Evolutionary conservation across 2,329 filamentous ascomycete species (phyloP), one percentile per base, ranked within the genome.

Genomic region (Sarocladium strictum): DNA sequence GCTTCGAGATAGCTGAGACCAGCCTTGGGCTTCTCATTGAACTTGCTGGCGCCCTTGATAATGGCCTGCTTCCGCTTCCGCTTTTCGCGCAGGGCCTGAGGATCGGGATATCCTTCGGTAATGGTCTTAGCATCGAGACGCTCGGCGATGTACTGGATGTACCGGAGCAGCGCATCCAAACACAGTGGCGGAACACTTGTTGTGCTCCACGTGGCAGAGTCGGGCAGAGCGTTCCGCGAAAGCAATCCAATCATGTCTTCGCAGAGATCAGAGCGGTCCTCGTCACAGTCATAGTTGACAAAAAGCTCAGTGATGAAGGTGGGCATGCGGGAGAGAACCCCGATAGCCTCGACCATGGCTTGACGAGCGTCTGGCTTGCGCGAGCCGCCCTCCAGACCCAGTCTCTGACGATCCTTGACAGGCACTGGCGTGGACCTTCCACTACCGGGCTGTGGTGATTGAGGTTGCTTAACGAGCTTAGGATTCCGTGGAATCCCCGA

Each of bases 201-300:
- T 11, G 94, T 99, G 68, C 95, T 99, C 94, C 94, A 99, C 5
- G 92, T 97, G 5, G 93, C 94, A 9, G 94, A 96, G 68, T 99
- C 94, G 1, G 94, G 95, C 60, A 99, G 88, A 2, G 94, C 94
- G 67, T 97, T 99, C 56, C 94, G 83, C 19, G 94, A 93, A 15
- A 99, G 76, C 32, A 99, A 79, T 1, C 94, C 93, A 57, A 99
- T 84, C 81, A 97, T 88, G 65, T 99, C 95, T 73, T 96, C 89
- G 64, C 94, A 99, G 4, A 99, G 74, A 72, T 99, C 94, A 53
- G 86, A 86, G 51, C 92, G 83, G 65, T 99, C 90, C 53, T 90
- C 85, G 65, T 97, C 92, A 65, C 93, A 99, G 69, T 99, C 94
- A 66, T 97, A 99, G 69, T 99, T 99, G 70, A 97, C 85, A 67